Conservation (phyloP, 1,139 yeast species). For the Pneumocystis sp. region DNA sequence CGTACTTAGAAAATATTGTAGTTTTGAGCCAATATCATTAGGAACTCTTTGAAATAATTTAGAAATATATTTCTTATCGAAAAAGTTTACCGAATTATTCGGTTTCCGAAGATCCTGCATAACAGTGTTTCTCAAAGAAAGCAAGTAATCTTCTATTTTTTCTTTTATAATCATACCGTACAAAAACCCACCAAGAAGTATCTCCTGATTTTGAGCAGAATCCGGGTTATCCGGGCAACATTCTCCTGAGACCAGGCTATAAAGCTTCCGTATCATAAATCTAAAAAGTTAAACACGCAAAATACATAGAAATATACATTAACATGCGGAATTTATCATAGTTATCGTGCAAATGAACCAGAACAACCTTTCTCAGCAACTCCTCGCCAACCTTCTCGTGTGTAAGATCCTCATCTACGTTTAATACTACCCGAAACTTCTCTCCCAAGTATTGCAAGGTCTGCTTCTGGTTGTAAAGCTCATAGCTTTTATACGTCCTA, state of each 20-base stretch:
- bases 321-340: constrained; percentile 73
- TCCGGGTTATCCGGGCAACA: constrained; percentile 97
- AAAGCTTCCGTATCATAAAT: constrained; percentile 90
- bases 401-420: constrained; percentile 71
- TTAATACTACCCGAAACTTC: constrained; percentile 85
- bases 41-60: constrained; percentile 67
- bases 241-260: constrained; percentile 90
- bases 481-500: constrained; percentile 72
- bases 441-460: constrained; percentile 89
- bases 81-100: constrained; percentile 57
- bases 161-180: constrained; percentile 96
- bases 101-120: constrained; percentile 61
- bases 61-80: constrained; percentile 67
- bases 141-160: constrained; percentile 84
- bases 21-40: constrained; percentile 86
- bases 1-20: constrained; percentile 87
- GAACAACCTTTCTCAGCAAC: constrained; percentile 65
- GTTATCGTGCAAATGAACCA: constrained; percentile 66
- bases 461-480: constrained; percentile 65
- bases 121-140: constrained; percentile 55
- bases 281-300: background rate
- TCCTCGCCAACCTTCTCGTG: constrained; percentile 86
- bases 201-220: constrained; percentile 98
- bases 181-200: constrained; percentile 84
- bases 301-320: constrained; percentile 21